Evolutionary conservation across 1,139 yeast genomes (phyloP), one percentile per base, ranked within the genome.

Genomic region (Zygoascus hellenicus): DNA sequence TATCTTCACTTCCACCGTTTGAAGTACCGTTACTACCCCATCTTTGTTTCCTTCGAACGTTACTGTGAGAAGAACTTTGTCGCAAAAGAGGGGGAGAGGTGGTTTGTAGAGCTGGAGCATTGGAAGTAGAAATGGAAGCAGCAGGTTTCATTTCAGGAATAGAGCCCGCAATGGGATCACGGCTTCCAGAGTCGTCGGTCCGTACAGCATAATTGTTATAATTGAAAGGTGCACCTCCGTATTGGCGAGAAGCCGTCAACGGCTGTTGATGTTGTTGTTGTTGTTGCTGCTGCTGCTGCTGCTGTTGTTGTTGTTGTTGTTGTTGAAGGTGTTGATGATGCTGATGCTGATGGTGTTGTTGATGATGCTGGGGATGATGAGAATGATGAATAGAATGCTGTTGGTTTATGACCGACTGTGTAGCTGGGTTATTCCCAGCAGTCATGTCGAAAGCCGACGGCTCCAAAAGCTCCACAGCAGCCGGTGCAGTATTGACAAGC

Each of bases 111-210:
- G 17, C 7, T 16, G 17, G 39, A n/a, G 15, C 39, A 10, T 36
- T 19, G 13, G 15, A 6, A 19, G 22, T 36, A 13, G 39, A 29
- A 5, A 17, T 5, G 15, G 26, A 22, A 22, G 26, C 26, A 7
- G 26, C 26, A 22, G 26, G 26, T 7, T 22, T 22, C 26, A 22
- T 22, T 7, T 22, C 26, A 22, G 26, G 6, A 7, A 22, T 22
- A 22, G 26, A 22, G 26, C 26, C 26, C 26, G 17, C 13, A 36
- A 13, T 15, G 15, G 39, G 29, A 9, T 34, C 38, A 19, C 36
- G 43, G 33, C 43, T 40, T 13, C 43, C 43, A 41, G 43, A 32
- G 43, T 41, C 43, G 36, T 41, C 43, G 36, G 32, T 41, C 17
- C 38, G 30, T n/a, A 36, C 39, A 26, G 22, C 26, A 22, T 22